phyloP scores from a whole-genome alignment of 73 alveolate genomes.

The Paramecium tetraurelia region DNA sequence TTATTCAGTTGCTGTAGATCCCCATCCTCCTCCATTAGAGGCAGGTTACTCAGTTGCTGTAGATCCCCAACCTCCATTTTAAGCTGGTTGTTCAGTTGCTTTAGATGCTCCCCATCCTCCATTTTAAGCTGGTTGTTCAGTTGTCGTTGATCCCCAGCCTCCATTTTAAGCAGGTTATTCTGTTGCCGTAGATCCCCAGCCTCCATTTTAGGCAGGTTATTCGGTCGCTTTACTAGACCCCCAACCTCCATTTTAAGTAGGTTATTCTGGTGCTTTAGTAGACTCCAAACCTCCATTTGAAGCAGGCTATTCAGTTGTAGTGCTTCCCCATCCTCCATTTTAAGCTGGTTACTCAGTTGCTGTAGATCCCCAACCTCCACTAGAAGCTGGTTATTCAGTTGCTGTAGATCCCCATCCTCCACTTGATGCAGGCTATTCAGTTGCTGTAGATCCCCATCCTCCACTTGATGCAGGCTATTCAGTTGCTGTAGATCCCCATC shows the following conservation, averaged over 20 bases:
- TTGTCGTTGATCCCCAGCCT: background rate
- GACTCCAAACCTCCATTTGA: background rate
- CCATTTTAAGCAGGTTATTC: background rate
- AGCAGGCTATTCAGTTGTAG: background rate
- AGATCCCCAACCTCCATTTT: background rate
- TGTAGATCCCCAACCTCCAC: constrained; percentile 2
- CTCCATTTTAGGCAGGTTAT: background rate
- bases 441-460: constrained; percentile 13
- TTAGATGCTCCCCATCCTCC: background rate
- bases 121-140: background rate
- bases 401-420: background rate
- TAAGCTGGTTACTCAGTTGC: background rate
- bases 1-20: background rate
- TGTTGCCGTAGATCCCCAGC: background rate
- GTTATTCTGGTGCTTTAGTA: background rate
- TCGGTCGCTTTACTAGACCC: background rate
- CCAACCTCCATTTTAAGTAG: background rate
- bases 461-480: background rate
- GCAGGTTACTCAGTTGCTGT: background rate
- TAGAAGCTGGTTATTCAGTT: background rate
- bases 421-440: background rate
- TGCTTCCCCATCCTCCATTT: background rate
- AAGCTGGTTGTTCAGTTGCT: background rate
- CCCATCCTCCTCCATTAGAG: background rate
- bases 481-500: background rate